phyloP scores from a whole-genome alignment of 371 early-diverging fungal genomes.

The Mortierella sp. region DNA sequence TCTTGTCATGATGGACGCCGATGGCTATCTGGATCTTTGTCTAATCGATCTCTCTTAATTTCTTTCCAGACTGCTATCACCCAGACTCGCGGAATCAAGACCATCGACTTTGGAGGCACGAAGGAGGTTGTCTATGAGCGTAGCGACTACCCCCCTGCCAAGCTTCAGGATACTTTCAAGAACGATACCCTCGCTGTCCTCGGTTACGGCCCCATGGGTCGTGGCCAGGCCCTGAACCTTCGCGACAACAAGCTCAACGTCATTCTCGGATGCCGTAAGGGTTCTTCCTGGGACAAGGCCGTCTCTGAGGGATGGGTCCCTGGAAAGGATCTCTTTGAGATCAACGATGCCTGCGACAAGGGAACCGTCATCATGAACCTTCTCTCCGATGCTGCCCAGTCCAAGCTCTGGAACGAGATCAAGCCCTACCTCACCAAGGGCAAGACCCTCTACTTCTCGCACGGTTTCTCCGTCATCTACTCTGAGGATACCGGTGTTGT shows the following conservation, averaged over 20 bases:
- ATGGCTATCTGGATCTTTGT: too few relatives aligned
- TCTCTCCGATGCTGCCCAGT: constrained; percentile 96
- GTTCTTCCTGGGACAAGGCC: constrained; percentile 94
- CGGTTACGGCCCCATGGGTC: constrained; percentile 98
- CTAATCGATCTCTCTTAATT: too few relatives aligned
- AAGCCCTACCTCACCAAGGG: constrained; percentile 92
- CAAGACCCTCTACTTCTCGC: constrained; percentile 98
- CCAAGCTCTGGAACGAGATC: constrained; percentile 91
- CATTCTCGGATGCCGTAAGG: constrained; percentile 94
- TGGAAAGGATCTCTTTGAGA: constrained; percentile 94
- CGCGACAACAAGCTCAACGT: constrained; percentile 97
- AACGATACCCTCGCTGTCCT: constrained; percentile 95
- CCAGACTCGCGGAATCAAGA: constrained; percentile 88
- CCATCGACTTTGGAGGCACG: constrained; percentile 94
- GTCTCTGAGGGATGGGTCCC: constrained; percentile 96
- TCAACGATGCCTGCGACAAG: constrained; percentile 91
- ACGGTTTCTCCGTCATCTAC: constrained; percentile 97
- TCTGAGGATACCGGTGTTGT: constrained; percentile 91
- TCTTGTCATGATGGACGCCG: too few relatives aligned
- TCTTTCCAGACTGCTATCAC: constrained; percentile 38
- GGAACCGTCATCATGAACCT: constrained; percentile 96
- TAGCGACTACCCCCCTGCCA: constrained; percentile 91
- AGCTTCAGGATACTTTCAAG: constrained; percentile 91
- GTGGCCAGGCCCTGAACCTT: constrained; percentile 95
- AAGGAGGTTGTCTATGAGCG: constrained; percentile 96